Conservation (phyloP, 2,329 filamentous ascomycete species). For the Rhexocercosporidium sp. region DNA sequence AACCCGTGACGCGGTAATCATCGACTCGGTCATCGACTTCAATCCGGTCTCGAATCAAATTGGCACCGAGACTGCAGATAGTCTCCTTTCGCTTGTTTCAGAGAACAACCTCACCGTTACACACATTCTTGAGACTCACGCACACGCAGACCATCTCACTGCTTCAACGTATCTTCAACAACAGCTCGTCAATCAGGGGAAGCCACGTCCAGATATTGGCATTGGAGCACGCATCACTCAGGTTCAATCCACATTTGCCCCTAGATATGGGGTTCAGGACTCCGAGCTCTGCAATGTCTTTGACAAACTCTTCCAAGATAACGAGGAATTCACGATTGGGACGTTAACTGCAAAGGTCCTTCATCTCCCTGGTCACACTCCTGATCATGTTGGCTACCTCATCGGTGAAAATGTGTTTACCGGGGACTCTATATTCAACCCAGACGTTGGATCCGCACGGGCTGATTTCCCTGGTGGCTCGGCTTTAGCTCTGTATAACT, state of each 20-base stretch:
- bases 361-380: conserved; percentile 65
- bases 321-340: conserved; percentile 59
- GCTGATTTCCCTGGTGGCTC: conserved; percentile 61
- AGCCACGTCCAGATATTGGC: conserved; percentile 51
- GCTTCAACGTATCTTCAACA: conserved; percentile 62
- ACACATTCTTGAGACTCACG: conserved; percentile 66
- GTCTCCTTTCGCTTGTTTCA: conserved; percentile 50
- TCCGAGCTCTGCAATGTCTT: conserved; percentile 55
- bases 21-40: conserved; percentile 67
- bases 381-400: conserved; percentile 64
- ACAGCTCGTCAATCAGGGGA: conserved; percentile 40
- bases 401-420: conserved; percentile 57
- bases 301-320: conserved; percentile 55
- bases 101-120: conserved; percentile 54
- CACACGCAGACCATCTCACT: conserved; percentile 65
- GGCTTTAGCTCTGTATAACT: conserved; percentile 50
- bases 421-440: conserved; percentile 59
- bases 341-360: conserved; percentile 51
- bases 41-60: conserved; percentile 51
- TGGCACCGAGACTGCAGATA: conserved; percentile 57
- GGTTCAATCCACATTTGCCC: conserved; percentile 57
- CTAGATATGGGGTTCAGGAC: conserved; percentile 51
- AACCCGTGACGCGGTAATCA: conserved; percentile 57
- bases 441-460: conserved; percentile 57
- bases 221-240: conserved; percentile 59